A percentile compares a stretch with the other conserved stretches of the same genome.
Conservation (phyloP, 345 rosid species). For the Pelargonium nanum region DNA sequence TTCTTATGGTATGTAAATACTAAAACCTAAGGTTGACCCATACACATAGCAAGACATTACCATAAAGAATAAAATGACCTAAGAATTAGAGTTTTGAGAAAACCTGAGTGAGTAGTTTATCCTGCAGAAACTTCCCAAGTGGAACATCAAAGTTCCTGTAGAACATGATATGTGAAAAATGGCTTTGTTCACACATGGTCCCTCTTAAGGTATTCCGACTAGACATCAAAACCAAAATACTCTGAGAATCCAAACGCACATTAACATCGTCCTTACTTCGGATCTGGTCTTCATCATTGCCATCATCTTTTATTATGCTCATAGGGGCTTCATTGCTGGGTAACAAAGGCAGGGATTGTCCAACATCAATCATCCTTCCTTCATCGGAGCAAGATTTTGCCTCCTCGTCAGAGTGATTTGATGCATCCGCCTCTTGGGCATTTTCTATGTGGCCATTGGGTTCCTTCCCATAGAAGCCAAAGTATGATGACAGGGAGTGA, state of each 20-base stretch:
- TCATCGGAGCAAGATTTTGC: slow-evolving; percentile 18
- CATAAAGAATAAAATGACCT: slow-evolving; percentile 6
- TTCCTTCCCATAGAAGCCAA: slow-evolving; percentile 37
- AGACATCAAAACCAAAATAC: slow-evolving; percentile 91
- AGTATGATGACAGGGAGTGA: slow-evolving; percentile 45
- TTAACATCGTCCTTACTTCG: slow-evolving; percentile 34
- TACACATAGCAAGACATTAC: too few relatives aligned
- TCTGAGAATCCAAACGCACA: slow-evolving; percentile 40
- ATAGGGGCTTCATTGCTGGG: slow-evolving; percentile 21
- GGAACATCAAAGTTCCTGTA: slow-evolving; percentile 82
- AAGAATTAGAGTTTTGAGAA: slow-evolving; percentile 9
- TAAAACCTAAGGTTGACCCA: too few relatives aligned
- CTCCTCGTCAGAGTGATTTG: slow-evolving; percentile 21
- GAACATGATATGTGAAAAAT: slow-evolving; percentile 85
- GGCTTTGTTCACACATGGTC: slow-evolving; percentile 78
- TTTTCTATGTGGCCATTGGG: slow-evolving; percentile 20
- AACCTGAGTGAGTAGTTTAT: slow-evolving; percentile 81
- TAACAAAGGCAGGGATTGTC: slow-evolving; percentile 19
- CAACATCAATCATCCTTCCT: slow-evolving; percentile 29
- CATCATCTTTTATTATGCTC: slow-evolving; percentile 22
- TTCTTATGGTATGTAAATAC: too few relatives aligned
- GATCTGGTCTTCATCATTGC: slow-evolving; percentile 20
- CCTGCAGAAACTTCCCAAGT: slow-evolving; percentile 71
- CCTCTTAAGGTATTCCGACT: slow-evolving; percentile 58
- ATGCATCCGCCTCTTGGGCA: slow-evolving; percentile 21